Evolutionary conservation across 306 rosid genomes (phyloP).

Genomic region (Quercus cerris): DNA sequence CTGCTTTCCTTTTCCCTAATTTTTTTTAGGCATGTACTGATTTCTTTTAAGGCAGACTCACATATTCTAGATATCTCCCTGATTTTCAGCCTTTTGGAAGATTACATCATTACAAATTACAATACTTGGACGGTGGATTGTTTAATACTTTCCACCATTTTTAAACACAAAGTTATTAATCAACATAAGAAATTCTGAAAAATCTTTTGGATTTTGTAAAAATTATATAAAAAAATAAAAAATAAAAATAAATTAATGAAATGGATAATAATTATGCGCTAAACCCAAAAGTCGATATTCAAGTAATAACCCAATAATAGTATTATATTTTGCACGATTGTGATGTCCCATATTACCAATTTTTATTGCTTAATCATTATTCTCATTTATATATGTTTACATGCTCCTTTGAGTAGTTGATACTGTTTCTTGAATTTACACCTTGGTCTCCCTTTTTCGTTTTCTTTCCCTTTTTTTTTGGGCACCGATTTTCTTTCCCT

Average conservation of each 20-base stretch:
- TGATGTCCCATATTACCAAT: too few relatives aligned
- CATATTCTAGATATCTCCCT: not conserved
- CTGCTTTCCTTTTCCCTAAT: not conserved
- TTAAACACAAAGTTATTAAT: too few relatives aligned
- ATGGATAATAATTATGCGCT: too few relatives aligned
- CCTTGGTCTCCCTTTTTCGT: not conserved
- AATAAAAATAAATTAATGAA: too few relatives aligned
- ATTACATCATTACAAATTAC: too few relatives aligned
- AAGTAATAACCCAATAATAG: too few relatives aligned
- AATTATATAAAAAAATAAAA: too few relatives aligned
- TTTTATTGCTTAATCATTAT: not conserved
- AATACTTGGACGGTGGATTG: not conserved
- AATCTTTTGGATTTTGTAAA: too few relatives aligned
- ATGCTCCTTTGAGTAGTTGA: not conserved
- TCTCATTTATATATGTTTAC: not conserved
- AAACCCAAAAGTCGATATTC: too few relatives aligned
- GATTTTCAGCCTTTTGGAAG: not conserved
- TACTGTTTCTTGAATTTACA: not conserved
- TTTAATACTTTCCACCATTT: not conserved
- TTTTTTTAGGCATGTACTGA: not conserved
- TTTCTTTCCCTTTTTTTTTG: not conserved
- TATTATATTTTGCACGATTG: too few relatives aligned
- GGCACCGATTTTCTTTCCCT: not conserved
- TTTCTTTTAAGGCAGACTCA: not conserved
- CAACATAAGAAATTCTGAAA: too few relatives aligned